Conservation (phyloP, 345 rosid genomes). For the Isatis tinctoria region DNA sequence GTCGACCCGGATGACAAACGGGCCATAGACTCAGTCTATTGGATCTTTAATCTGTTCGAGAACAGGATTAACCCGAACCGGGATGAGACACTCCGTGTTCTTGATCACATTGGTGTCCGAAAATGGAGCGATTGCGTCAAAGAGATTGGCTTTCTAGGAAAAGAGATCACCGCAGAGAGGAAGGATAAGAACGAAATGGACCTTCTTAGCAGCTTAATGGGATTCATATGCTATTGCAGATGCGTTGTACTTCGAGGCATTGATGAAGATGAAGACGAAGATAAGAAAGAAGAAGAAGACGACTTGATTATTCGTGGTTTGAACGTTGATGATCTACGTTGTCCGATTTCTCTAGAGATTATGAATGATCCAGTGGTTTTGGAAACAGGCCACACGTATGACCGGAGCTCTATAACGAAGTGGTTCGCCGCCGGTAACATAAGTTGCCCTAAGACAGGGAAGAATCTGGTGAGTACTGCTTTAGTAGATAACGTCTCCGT, state of each 20-base stretch:
- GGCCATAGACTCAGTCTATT: conserved; percentile 31
- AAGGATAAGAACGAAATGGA: conserved; percentile 25
- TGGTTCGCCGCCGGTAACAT: conserved; percentile 66
- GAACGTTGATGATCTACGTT: conserved; percentile 58
- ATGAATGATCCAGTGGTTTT: conserved; percentile 70
- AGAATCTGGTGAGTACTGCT: conserved; percentile 37
- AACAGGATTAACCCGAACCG: conserved; percentile 41
- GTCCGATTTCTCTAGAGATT: conserved; percentile 71
- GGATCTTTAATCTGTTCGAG: conserved; percentile 48
- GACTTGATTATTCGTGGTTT: conserved; percentile 27
- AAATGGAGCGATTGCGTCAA: conserved; percentile 63
- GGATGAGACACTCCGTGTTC: conserved; percentile 34
- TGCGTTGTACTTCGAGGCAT: conserved; percentile 47
- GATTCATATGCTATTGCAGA: conserved; percentile 57
- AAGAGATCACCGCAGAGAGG: conserved; percentile 42
- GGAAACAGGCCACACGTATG: conserved; percentile 68
- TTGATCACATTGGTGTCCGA: conserved; percentile 45
- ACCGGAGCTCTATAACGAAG: conserved; percentile 55
- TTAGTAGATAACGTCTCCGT: conserved; percentile 46
- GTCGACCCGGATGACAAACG: conserved; percentile 42
- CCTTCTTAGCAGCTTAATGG: conserved; percentile 49
- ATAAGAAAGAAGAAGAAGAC: not conserved
- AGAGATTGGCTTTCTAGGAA: conserved; percentile 51
- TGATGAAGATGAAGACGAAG: conserved; percentile 27
- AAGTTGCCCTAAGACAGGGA: conserved; percentile 68